phyloP scores from a whole-genome alignment of 352 stramenopile species.

The Phytopythium boreale region DNA sequence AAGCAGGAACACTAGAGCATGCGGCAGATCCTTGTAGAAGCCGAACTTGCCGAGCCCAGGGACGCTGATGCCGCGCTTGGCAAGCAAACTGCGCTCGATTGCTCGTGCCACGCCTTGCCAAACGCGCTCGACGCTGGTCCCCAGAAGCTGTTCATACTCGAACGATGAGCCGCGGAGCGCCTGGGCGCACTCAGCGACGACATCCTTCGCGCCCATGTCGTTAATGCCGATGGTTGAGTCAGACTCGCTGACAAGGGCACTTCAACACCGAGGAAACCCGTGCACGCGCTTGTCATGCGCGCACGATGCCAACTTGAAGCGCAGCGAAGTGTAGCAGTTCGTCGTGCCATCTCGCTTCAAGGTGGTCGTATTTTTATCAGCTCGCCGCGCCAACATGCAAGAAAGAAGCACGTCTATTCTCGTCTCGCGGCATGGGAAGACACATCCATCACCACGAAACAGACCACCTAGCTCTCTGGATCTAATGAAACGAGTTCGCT shows the following conservation, averaged over 20 bases:
- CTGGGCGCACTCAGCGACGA: constrained; percentile 47
- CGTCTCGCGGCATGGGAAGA: not conserved
- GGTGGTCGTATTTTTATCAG: not conserved
- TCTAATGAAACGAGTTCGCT: not conserved
- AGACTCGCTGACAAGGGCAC: not conserved
- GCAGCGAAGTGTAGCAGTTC: not conserved
- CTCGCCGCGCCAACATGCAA: not conserved
- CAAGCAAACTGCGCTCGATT: constrained; percentile 31
- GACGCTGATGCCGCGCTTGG: constrained; percentile 29
- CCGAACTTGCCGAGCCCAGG: constrained; percentile 53
- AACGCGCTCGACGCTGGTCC: constrained; percentile 32
- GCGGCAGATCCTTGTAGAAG: constrained; percentile 41
- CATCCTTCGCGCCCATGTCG: constrained; percentile 2
- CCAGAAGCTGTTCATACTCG: constrained; percentile 63
- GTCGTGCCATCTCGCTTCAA: not conserved
- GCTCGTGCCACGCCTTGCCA: constrained; percentile 37
- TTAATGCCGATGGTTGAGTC: not conserved
- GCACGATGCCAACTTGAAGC: not conserved
- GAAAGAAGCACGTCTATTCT: not conserved
- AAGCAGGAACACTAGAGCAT: constrained; percentile 39
- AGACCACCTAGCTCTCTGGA: not conserved
- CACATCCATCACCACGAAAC: not conserved
- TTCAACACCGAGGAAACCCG: too few relatives aligned
- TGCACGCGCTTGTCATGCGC: not conserved
- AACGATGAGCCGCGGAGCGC: constrained; percentile 41